These are phyloP conservation scores for Ogataea pignaliae DNA, from an alignment of 805 yeast genomes.

Conservation along the genomic window DNA sequence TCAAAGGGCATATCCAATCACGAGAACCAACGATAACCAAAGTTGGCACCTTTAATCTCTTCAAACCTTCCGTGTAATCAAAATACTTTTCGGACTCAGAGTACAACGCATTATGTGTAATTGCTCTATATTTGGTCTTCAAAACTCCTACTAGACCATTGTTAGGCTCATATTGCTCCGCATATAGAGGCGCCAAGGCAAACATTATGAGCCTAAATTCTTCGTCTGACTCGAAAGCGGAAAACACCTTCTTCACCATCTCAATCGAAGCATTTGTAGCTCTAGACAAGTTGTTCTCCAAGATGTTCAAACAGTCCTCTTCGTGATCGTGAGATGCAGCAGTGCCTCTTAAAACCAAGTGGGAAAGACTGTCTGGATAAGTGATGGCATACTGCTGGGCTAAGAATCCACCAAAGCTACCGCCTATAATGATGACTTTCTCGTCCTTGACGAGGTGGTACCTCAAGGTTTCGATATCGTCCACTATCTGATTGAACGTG, in stretches of 20 bases:
- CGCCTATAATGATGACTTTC: conserved; percentile 19
- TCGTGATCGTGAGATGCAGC: conserved; percentile 24
- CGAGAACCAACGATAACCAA: conserved; percentile 18
- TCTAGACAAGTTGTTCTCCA: conserved; percentile 10
- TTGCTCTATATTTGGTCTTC: conserved; percentile 15
- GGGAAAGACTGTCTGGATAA: conserved; percentile 12
- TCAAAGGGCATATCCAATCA: conserved; percentile 24
- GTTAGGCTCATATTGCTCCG: conserved; percentile 20
- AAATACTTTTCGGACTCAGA: conserved; percentile 22
- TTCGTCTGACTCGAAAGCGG: conserved; percentile 20
- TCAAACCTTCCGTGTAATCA: conserved; percentile 14
- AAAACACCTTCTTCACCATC: conserved; percentile 21
- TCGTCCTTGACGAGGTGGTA: conserved; percentile 8
- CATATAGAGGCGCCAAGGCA: conserved; percentile 21
- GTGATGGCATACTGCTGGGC: conserved; percentile 25
- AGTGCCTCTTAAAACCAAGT: conserved; percentile 20
- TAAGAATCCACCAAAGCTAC: conserved; percentile 24
- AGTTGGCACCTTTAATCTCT: conserved; percentile 13
- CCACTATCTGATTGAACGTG: conserved; percentile 19
- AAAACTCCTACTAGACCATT: conserved; percentile 12
- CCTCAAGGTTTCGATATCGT: conserved; percentile 20
- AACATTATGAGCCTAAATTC: conserved; percentile 23
- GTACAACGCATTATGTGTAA: conserved; percentile 21
- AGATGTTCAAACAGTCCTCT: conserved; percentile 11
- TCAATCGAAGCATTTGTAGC: conserved; percentile 17